Percentiles rank a stretch among this genome's conserved stretches.
These are phyloP conservation scores for Persicaria maculosa DNA, from an alignment of 148 eudicot species.

Conservation along the genomic window DNA sequence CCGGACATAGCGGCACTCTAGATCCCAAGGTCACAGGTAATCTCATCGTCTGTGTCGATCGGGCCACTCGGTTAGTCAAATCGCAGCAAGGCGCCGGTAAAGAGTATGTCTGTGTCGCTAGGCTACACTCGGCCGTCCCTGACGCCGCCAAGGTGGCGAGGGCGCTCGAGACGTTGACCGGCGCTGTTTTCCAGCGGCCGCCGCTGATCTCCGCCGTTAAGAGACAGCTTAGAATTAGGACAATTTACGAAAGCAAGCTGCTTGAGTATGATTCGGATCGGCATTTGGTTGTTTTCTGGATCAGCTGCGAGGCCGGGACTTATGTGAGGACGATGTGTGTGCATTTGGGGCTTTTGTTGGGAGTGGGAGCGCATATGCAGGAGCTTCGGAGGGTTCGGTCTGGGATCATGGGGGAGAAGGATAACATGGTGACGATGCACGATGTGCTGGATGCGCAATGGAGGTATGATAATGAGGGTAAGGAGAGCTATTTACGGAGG, in stretches of 20 bases:
- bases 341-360: conserved; percentile 75
- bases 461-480: conserved; percentile 81
- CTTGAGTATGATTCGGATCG: conserved; percentile 61
- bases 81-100: conserved; percentile 97
- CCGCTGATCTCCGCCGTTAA: conserved; percentile 84
- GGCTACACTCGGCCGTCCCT: conserved; percentile 61
- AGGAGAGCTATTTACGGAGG: conserved; percentile 79
- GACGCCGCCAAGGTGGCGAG: conserved; percentile 73
- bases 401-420: conserved; percentile 82
- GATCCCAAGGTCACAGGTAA: conserved; percentile 96
- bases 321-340: conserved; percentile 93
- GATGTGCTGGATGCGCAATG: conserved; percentile 94
- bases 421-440: conserved; percentile 94
- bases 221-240: conserved; percentile 75
- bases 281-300: conserved; percentile 90
- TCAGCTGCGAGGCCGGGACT: conserved; percentile 87
- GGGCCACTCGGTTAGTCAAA: conserved; percentile 84
- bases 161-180: conserved; percentile 63
- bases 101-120: conserved; percentile 85
- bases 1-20: conserved; percentile 84
- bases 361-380: conserved; percentile 94
- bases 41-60: conserved; percentile 75
- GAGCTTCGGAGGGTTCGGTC: conserved; percentile 75
- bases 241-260: conserved; percentile 78
- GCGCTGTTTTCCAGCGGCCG: conserved; percentile 81